Evolutionary conservation across 2,329 filamentous ascomycete genomes (phyloP), one percentile per base, ranked within the genome.

Genomic region (Curvularia sp.): DNA sequence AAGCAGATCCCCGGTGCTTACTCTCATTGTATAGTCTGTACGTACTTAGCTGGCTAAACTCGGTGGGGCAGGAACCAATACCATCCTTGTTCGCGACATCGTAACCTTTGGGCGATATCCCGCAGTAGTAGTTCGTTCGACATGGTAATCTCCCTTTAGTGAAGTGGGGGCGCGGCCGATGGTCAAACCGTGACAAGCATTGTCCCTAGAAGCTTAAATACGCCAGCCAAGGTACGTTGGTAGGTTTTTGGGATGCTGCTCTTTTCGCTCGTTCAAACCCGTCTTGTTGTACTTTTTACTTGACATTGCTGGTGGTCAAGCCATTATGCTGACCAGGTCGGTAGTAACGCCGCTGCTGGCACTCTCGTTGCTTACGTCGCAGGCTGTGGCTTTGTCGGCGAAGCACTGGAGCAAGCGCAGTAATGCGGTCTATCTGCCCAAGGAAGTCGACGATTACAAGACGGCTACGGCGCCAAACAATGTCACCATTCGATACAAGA

Each of bases 401-500:
- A 65, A 62, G 55, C 65, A 68, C 35, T 68, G 63, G 66, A 58
- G 42, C 26, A 68, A 69, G 60, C 60, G 65, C 13, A 57, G 55
- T 18, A 60, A 68, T 26, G 53, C 62, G 44, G 12, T 69, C 33
- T 68, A 66, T 26, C 59, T 80, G 12, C 81, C 65, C 9, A 77
- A 77, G 38, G 73, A 80, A 49, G 75, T 77, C 22, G 75, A 70
- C 4, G 79, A 74, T 46, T 79, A 82, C 55, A 83, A 76, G 62
- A 81, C 77, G 6, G 78, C 83, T 50, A 76, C 66, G 10, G 75
- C 79, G 4, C 81, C 81, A 6, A 76, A 75, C 22, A 80, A 81
- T 52, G 78, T 79, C 20, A 79, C 73, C 10, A 78, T 84, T 47
- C 77, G 81, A 2, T 84, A 83, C 71, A 85, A 83, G 70, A 78